phyloP scores from a whole-genome alignment of 495 filamentous ascomycete genomes.

The Rhizodiscina lignyota region DNA sequence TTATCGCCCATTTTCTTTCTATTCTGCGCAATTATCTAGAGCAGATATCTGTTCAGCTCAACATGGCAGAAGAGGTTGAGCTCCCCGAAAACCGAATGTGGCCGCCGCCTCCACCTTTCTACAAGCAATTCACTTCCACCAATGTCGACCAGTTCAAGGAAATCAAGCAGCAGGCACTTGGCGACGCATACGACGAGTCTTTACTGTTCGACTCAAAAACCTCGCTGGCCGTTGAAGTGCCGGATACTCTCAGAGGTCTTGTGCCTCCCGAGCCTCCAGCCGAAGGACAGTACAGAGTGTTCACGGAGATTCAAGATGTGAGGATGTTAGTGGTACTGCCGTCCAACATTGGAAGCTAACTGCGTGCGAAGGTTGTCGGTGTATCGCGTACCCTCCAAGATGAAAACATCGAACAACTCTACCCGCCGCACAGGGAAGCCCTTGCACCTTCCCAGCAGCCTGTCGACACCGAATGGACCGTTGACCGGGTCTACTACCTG shows the following conservation, averaged over 20 bases:
- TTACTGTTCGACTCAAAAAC: too few species aligned
- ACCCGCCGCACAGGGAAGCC: conserved; percentile 21
- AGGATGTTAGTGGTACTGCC: too few species aligned
- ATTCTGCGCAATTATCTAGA: too few species aligned
- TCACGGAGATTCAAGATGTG: conserved; percentile 51
- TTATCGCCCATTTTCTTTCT: too few species aligned
- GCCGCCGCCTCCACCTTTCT: conserved; percentile 80
- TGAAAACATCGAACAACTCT: conserved; percentile 53
- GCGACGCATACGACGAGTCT: background rate
- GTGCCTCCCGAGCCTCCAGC: conserved; percentile 62
- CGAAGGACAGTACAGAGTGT: conserved; percentile 49
- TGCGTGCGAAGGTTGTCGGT: too few species aligned
- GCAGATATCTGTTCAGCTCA: too few species aligned
- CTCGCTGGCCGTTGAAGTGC: too few species aligned
- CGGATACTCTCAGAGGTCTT: conserved; percentile 59
- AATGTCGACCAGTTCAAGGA: conserved; percentile 53
- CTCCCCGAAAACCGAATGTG: too few species aligned
- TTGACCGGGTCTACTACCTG: conserved; percentile 60
- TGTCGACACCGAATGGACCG: conserved; percentile 22
- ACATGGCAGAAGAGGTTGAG: too few species aligned
- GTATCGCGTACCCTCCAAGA: conserved; percentile 46
- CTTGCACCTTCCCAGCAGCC: conserved; percentile 24
- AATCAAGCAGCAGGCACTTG: too few species aligned
- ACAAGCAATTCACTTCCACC: conserved; percentile 66
- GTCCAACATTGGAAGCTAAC: too few species aligned